A percentile compares a stretch with the other conserved stretches of the same genome.
These are phyloP conservation scores for Globisporangium acanthophoron DNA, from an alignment of 352 stramenopile genomes.

Conservation along the genomic window DNA sequence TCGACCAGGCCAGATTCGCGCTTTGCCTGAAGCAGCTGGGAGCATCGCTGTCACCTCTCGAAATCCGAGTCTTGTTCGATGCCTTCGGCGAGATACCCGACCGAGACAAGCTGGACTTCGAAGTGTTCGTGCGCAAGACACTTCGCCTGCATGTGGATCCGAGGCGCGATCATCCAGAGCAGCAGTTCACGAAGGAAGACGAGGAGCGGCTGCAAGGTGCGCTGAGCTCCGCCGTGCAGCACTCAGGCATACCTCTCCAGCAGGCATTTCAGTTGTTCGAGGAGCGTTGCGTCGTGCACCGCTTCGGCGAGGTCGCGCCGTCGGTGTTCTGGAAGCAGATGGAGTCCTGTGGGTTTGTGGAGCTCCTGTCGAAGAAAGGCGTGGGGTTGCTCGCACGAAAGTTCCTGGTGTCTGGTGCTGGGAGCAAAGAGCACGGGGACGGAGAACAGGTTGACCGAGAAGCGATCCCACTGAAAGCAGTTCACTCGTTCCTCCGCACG, in stretches of 20 bases:
- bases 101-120: slow-evolving; percentile 20
- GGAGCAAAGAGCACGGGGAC: slow-evolving; percentile 2
- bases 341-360: slow-evolving; percentile 30
- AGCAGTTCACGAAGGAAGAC: slow-evolving; percentile 19
- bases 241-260: slow-evolving; percentile 26
- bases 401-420: slow-evolving; percentile 18
- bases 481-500: slow-evolving; percentile 20
- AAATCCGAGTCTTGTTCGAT: slow-evolving; percentile 22
- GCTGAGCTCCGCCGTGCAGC: slow-evolving; percentile 23
- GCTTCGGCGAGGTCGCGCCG: slow-evolving; percentile 26
- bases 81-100: slow-evolving; percentile 15
- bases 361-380: slow-evolving; percentile 35
- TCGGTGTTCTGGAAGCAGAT: slow-evolving; percentile 43
- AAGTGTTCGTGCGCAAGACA: slow-evolving; percentile 16
- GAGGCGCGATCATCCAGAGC: slow-evolving; percentile 1
- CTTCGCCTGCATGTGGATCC: slow-evolving; percentile 8
- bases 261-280: slow-evolving; percentile 27
- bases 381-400: slow-evolving; percentile 27
- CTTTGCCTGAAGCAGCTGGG: slow-evolving; percentile 25
- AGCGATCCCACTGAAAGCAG: slow-evolving; percentile 21
- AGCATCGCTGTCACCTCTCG: slow-evolving; percentile 16
- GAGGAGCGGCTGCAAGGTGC: slow-evolving; percentile 24
- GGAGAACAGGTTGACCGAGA: slow-evolving; percentile 3
- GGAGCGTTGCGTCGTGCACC: slow-evolving; percentile 49
- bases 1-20: slow-evolving; percentile 23